Conservation (phyloP, 306 rosid species). For the Vigna reflexopilosa region DNA sequence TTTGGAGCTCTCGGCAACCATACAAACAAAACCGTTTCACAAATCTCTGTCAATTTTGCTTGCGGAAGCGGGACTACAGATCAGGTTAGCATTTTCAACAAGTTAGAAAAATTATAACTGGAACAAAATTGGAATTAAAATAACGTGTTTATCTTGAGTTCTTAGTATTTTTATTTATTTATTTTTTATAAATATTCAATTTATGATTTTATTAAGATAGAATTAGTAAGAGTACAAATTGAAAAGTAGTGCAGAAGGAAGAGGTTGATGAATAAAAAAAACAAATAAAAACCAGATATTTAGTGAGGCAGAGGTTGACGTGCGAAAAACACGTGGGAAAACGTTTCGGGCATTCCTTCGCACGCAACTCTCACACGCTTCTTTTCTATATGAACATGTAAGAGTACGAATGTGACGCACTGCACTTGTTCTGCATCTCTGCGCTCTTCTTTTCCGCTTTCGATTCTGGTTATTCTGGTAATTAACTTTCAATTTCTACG, state of each 20-base stretch:
- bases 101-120: neutral
- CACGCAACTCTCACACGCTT: conserved; percentile 89
- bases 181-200: too few species aligned
- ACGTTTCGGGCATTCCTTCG: conserved; percentile 58
- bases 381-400: conserved; percentile 16
- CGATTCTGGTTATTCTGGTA: conserved; percentile 44
- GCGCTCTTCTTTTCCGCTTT: neutral
- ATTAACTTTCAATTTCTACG: conserved; percentile 15
- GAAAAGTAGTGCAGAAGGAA: neutral
- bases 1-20: neutral
- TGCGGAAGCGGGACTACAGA: neutral
- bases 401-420: neutral
- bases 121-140: neutral
- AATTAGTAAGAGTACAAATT: neutral
- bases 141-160: neutral
- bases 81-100: neutral
- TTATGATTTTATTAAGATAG: too few species aligned
- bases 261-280: neutral
- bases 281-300: conserved; percentile 56
- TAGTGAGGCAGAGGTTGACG: conserved; percentile 68
- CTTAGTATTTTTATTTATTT: neutral
- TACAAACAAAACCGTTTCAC: neutral
- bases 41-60: neutral
- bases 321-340: conserved; percentile 62
- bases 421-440: conserved; percentile 6